A percentile compares a stretch with the other conserved stretches of the same genome.
Conservation (phyloP, 2,329 filamentous ascomycete species). For the Orbilia ellipsospora region DNA sequence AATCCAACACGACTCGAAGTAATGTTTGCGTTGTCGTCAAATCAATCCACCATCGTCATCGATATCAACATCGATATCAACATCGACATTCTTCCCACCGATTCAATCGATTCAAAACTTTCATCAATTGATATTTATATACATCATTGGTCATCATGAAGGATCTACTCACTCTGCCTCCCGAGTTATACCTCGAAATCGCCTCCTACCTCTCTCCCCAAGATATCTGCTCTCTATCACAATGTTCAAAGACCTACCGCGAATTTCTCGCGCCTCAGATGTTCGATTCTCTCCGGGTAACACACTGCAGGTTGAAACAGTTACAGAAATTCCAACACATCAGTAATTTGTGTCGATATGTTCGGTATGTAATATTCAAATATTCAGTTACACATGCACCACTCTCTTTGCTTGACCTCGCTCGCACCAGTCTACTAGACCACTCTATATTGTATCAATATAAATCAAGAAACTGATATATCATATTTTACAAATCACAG, state of each 20-base stretch:
- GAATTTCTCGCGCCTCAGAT: background rate
- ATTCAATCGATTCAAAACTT: background rate
- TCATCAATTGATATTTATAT: background rate
- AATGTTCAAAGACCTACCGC: background rate
- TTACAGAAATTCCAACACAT: background rate
- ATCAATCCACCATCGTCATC: too few species aligned
- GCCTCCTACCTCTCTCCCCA: background rate
- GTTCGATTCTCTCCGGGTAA: background rate
- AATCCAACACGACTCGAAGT: too few species aligned
- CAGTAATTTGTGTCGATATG: background rate
- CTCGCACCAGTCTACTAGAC: too few species aligned
- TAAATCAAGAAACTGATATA: background rate
- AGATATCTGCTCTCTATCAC: background rate
- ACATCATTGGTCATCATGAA: background rate
- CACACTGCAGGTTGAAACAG: background rate
- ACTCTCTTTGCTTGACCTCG: too few species aligned
- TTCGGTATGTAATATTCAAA: background rate
- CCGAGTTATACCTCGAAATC: constrained; percentile 4
- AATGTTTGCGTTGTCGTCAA: too few species aligned
- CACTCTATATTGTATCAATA: too few species aligned
- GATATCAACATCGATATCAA: too few species aligned
- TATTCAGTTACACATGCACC: background rate
- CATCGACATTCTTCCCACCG: background rate
- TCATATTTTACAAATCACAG: background rate
- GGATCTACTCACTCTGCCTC: background rate